Evolutionary conservation across 768 basidiomycete genomes (phyloP).

Genomic region (Postia placenta): DNA sequence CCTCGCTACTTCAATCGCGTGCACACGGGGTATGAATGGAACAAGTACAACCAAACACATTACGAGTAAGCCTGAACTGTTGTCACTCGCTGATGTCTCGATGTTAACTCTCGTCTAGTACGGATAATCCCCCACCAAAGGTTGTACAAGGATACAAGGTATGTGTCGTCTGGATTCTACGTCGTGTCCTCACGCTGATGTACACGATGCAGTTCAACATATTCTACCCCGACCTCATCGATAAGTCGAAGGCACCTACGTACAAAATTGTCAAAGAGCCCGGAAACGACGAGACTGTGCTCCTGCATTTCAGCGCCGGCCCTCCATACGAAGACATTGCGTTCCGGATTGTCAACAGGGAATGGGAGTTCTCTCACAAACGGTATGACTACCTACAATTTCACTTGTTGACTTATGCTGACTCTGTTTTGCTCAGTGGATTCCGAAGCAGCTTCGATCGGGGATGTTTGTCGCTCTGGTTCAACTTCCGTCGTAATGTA

Average conservation of each 20-base stretch:
- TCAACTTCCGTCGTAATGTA: slow-evolving; percentile 92
- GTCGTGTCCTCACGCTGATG: slow-evolving; percentile 6
- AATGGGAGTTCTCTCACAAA: slow-evolving; percentile 99
- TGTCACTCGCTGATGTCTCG: neutral
- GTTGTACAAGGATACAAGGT: slow-evolving; percentile 99
- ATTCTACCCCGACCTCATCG: slow-evolving; percentile 98
- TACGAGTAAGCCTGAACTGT: slow-evolving; percentile 71
- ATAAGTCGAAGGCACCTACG: slow-evolving; percentile 94
- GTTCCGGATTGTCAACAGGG: slow-evolving; percentile 93
- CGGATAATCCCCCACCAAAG: slow-evolving; percentile 98
- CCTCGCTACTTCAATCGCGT: slow-evolving; percentile 99
- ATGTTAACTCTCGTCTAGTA: slow-evolving; percentile 38
- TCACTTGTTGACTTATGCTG: neutral
- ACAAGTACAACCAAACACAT: slow-evolving; percentile 99
- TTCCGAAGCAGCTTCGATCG: slow-evolving; percentile 97
- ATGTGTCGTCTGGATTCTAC: slow-evolving; percentile 14
- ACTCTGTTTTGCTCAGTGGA: slow-evolving; percentile 46
- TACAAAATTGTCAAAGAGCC: slow-evolving; percentile 94
- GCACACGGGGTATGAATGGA: slow-evolving; percentile 99
- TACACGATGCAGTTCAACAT: slow-evolving; percentile 68
- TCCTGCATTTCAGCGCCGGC: slow-evolving; percentile 91
- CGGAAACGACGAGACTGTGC: slow-evolving; percentile 91
- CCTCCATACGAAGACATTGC: slow-evolving; percentile 99
- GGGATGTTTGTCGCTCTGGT: slow-evolving; percentile 93
- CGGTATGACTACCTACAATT: slow-evolving; percentile 39